phyloP scores from a whole-genome alignment of 345 rosid species.

The Corymbia maculata region DNA sequence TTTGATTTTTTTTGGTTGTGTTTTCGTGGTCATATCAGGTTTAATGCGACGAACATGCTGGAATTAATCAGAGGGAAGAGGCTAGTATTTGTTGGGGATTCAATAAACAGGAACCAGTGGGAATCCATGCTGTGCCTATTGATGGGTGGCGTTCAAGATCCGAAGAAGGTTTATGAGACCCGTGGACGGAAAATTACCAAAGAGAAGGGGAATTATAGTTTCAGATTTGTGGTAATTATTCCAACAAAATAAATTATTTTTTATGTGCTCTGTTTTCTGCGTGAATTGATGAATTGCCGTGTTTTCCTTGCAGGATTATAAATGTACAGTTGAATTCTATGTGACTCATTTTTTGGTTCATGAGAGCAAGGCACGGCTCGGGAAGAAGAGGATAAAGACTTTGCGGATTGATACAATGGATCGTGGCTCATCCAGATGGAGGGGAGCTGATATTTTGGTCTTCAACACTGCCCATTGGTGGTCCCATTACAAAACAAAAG shows the following conservation, averaged over 20 bases:
- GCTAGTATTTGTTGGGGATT: slow-evolving; percentile 92
- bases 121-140: slow-evolving; percentile 91
- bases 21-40: slow-evolving; percentile 31
- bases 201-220: slow-evolving; percentile 79
- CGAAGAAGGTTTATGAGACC: slow-evolving; percentile 75
- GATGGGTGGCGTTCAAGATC: slow-evolving; percentile 63
- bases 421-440: slow-evolving; percentile 88
- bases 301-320: slow-evolving; percentile 55
- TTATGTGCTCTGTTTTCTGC: neutral
- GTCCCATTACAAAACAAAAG: slow-evolving; percentile 89
- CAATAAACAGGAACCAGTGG: slow-evolving; percentile 93
- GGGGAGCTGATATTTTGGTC: slow-evolving; percentile 77
- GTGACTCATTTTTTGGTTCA: slow-evolving; percentile 79
- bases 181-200: slow-evolving; percentile 75
- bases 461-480: slow-evolving; percentile 99
- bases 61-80: slow-evolving; percentile 80
- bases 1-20: neutral
- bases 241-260: neutral
- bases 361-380: slow-evolving; percentile 74
- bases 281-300: neutral
- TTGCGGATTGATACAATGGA: slow-evolving; percentile 80
- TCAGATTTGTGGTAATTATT: slow-evolving; percentile 61
- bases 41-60: slow-evolving; percentile 74
- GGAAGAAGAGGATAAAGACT: slow-evolving; percentile 59
- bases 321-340: slow-evolving; percentile 82